Percentiles rank a stretch among this genome's conserved stretches.
Conservation (phyloP, 2,329 filamentous ascomycete genomes). For the Colletotrichum cordylinicola region DNA sequence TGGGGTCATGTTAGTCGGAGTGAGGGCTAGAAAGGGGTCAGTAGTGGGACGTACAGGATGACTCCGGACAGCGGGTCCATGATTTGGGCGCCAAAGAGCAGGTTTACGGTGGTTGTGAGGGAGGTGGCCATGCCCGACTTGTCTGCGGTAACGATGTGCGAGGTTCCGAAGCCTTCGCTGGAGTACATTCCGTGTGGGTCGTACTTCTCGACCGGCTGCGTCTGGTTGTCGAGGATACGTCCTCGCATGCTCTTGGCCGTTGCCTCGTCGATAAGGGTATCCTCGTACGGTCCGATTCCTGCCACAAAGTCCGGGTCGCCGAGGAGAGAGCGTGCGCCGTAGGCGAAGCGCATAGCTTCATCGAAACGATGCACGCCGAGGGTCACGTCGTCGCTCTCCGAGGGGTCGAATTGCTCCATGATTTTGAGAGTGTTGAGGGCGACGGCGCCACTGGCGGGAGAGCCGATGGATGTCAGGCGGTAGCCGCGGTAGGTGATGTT, state of each 20-base stretch:
- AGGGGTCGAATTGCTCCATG: constrained; percentile 74
- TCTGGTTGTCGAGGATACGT: constrained; percentile 75
- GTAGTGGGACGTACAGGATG: constrained; percentile 63
- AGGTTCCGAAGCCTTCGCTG: constrained; percentile 75
- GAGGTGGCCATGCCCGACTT: constrained; percentile 76
- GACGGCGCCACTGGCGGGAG: constrained; percentile 81
- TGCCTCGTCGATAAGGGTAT: constrained; percentile 66
- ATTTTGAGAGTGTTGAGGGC: constrained; percentile 80
- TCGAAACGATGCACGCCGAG: constrained; percentile 82
- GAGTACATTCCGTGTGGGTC: constrained; percentile 71
- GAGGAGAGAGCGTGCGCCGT: constrained; percentile 77
- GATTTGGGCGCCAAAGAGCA: constrained; percentile 81
- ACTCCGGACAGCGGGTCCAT: constrained; percentile 84
- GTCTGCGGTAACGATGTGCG: constrained; percentile 77
- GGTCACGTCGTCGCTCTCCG: constrained; percentile 60
- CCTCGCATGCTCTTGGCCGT: constrained; percentile 65
- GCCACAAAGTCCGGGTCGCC: constrained; percentile 82
- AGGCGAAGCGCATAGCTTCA: constrained; percentile 90
- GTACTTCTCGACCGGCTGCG: constrained; percentile 77
- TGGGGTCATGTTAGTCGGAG: constrained; percentile 27
- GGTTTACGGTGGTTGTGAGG: constrained; percentile 86
- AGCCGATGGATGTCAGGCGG: constrained; percentile 71
- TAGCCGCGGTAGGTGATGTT: constrained; percentile 73
- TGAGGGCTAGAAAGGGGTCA: constrained; percentile 25
- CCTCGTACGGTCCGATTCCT: constrained; percentile 68